Evolutionary conservation across 805 yeast genomes (phyloP).

Genomic region (Cyberlindnera bimundalis): DNA sequence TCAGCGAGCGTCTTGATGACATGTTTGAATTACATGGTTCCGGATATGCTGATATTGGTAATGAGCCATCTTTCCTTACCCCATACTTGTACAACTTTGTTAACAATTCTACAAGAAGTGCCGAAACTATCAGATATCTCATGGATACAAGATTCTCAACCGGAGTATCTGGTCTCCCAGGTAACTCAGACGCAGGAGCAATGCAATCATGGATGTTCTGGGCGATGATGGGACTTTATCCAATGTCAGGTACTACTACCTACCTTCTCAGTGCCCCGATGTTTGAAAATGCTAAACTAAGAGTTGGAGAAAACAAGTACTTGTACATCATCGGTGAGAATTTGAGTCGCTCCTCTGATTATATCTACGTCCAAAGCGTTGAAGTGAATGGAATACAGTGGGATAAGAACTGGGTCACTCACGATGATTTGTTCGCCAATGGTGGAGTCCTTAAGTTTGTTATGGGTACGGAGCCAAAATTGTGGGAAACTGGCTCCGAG

Average conservation of each 20-base stretch:
- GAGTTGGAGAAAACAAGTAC: constrained; percentile 27
- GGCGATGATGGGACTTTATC: constrained; percentile 34
- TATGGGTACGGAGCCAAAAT: constrained; percentile 13
- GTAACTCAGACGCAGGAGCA: constrained; percentile 38
- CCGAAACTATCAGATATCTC: constrained; percentile 31
- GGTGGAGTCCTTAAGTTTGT: constrained; percentile 29
- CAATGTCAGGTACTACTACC: constrained; percentile 35
- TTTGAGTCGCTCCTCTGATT: constrained; percentile 17
- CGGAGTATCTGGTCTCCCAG: constrained; percentile 34
- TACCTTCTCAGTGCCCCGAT: constrained; percentile 34
- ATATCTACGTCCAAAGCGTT: constrained; percentile 31
- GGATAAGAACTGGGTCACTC: constrained; percentile 33
- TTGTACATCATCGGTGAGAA: constrained; percentile 27
- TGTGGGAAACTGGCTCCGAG: constrained; percentile 19
- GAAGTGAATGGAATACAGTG: constrained; percentile 30
- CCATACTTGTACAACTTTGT: constrained; percentile 34
- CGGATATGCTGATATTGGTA: constrained; percentile 33
- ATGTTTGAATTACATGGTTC: constrained; percentile 32
- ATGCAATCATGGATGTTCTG: constrained; percentile 38
- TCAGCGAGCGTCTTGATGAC: constrained; percentile 32
- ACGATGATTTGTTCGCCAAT: constrained; percentile 29
- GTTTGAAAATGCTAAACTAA: constrained; percentile 24
- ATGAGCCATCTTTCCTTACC: constrained; percentile 37
- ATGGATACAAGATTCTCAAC: constrained; percentile 27
- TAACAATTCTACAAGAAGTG: constrained; percentile 29